A percentile compares a stretch with the other conserved stretches of the same genome.
phyloP scores from a whole-genome alignment of 2,329 filamentous ascomycete genomes.

The Sarocladium strictum region DNA sequence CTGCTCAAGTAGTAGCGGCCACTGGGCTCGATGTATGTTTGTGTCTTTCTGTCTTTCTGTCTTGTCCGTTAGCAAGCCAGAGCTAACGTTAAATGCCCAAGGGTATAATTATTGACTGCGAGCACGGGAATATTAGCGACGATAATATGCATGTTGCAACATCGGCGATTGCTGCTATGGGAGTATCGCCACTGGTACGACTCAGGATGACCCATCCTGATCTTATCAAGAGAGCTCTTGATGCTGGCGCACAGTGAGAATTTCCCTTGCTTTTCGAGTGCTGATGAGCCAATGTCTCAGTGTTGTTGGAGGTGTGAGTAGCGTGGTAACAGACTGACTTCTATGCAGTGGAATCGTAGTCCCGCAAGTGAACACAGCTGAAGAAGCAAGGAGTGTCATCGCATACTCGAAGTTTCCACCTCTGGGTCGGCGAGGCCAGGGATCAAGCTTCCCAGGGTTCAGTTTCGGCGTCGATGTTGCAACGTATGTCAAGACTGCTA shows the following conservation, averaged over 20 bases:
- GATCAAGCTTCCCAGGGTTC: conserved; percentile 35
- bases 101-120: conserved; percentile 41
- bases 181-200: conserved; percentile 35
- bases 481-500: conserved; percentile 36
- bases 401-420: conserved; percentile 38
- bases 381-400: conserved; percentile 33
- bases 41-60: neutral
- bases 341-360: conserved; percentile 30
- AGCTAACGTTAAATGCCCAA: neutral
- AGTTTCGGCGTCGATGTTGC: conserved; percentile 30
- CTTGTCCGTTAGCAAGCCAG: neutral
- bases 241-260: conserved; percentile 28
- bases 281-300: no score
- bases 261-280: conserved; percentile 15
- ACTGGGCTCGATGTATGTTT: neutral
- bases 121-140: conserved; percentile 36
- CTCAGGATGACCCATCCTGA: conserved; percentile 25
- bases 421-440: conserved; percentile 35
- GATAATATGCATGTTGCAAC: conserved; percentile 39
- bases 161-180: conserved; percentile 33
- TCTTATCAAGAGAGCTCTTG: conserved; percentile 36
- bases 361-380: conserved; percentile 35
- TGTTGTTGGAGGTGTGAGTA: neutral
- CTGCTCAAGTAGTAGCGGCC: neutral
- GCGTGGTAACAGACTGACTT: conserved; percentile 14